Percentiles rank a stretch among this genome's conserved stretches.
These are phyloP conservation scores for Royoungia palumana DNA, from an alignment of 768 basidiomycete species.

Conservation along the genomic window DNA sequence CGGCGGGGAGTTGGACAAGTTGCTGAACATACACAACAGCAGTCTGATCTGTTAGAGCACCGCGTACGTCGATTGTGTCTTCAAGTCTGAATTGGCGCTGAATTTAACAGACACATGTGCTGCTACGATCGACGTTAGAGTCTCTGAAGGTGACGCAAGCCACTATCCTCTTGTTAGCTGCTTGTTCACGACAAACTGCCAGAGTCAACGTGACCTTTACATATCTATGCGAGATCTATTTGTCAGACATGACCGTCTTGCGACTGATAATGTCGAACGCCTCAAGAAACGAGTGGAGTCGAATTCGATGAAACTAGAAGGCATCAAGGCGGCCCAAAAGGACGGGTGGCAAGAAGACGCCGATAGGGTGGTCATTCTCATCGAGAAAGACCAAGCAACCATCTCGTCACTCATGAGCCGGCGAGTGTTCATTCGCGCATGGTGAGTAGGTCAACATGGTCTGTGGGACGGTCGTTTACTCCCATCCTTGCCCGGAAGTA, in stretches of 20 bases:
- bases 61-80: conserved; percentile 47
- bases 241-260: conserved; percentile 82
- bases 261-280: conserved; percentile 83
- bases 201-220: conserved; percentile 83
- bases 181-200: conserved; percentile 12
- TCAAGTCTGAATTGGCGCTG: background rate
- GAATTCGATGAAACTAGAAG: conserved; percentile 73
- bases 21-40: conserved; percentile 62
- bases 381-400: conserved; percentile 83
- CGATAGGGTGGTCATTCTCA: conserved; percentile 63
- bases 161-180: conserved; percentile 1
- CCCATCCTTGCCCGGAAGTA: conserved; percentile 39
- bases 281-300: conserved; percentile 83
- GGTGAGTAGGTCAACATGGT: conserved; percentile 43
- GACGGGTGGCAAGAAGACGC: conserved; percentile 86
- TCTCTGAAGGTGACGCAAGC: conserved; percentile 58
- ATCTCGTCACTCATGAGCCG: conserved; percentile 74
- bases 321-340: conserved; percentile 63
- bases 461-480: conserved; percentile 4
- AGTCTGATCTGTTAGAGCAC: conserved; percentile 71
- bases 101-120: conserved; percentile 49
- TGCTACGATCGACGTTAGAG: conserved; percentile 71
- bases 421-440: conserved; percentile 83
- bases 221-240: conserved; percentile 85
- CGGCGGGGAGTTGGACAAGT: conserved; percentile 66